These are phyloP conservation scores for Phytophthora brassicae DNA, from an alignment of 352 stramenopile species.

Conservation along the genomic window DNA sequence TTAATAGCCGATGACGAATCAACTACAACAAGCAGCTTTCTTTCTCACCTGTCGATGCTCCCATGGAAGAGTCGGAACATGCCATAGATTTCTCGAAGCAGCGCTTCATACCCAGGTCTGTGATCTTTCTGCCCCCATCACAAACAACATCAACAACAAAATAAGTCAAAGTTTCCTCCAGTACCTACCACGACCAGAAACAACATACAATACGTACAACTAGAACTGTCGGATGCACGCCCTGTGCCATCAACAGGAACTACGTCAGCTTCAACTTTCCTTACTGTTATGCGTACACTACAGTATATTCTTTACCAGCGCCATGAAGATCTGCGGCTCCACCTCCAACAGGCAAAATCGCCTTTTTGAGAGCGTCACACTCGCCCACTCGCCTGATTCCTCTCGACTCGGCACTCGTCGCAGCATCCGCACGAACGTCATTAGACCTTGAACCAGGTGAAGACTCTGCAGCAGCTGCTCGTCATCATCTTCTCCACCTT, in stretches of 20 bases:
- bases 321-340: constrained; percentile 62
- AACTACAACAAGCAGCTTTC: not conserved
- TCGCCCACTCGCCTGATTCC: constrained; percentile 37
- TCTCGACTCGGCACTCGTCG: not conserved
- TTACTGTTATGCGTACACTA: too few relatives aligned
- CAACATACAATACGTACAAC: constrained; percentile 25
- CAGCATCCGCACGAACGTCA: constrained; percentile 52
- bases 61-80: constrained; percentile 61
- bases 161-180: not conserved
- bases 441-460: constrained; percentile 53
- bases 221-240: constrained; percentile 28
- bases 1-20: too few relatives aligned
- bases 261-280: not conserved
- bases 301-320: constrained; percentile 36
- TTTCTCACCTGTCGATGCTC: constrained; percentile 41
- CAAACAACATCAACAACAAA: not conserved
- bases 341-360: constrained; percentile 54
- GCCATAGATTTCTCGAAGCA: constrained; percentile 50
- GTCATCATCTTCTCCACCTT: not conserved
- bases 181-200: not conserved
- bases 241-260: constrained; percentile 21
- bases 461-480: constrained; percentile 39
- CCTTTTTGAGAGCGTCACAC: constrained; percentile 41
- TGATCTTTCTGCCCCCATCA: constrained; percentile 37
- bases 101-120: constrained; percentile 31